A percentile compares a stretch with the other conserved stretches of the same genome.
These are phyloP conservation scores for Crotalaria pallida DNA, from an alignment of 306 rosid genomes.

Conservation along the genomic window DNA sequence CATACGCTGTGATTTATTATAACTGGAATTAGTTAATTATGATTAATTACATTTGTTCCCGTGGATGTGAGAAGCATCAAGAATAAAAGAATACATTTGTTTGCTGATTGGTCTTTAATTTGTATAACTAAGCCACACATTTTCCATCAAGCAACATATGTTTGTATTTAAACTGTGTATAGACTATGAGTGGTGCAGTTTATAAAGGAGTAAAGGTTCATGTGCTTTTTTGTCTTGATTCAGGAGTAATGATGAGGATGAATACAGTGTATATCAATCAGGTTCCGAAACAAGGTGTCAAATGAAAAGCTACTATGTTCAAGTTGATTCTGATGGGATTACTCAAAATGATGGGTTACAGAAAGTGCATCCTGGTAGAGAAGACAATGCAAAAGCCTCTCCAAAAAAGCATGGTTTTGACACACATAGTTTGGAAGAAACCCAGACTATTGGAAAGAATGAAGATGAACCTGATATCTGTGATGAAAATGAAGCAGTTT, in stretches of 20 bases:
- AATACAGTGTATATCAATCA: constrained; percentile 47
- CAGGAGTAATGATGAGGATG: constrained; percentile 74
- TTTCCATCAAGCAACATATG: not conserved
- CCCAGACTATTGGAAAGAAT: constrained; percentile 29
- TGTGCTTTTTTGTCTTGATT: constrained; percentile 31
- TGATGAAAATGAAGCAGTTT: constrained; percentile 57
- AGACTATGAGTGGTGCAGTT: not conserved
- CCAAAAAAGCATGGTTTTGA: constrained; percentile 42
- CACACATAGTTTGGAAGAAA: constrained; percentile 45
- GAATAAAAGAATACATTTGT: constrained; percentile 6
- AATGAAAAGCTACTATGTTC: constrained; percentile 52
- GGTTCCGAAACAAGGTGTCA: constrained; percentile 49
- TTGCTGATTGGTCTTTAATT: not conserved
- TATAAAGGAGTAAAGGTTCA: constrained; percentile 22
- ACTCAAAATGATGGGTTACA: constrained; percentile 42
- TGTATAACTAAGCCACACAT: not conserved
- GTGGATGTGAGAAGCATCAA: not conserved
- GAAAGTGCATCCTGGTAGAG: constrained; percentile 44
- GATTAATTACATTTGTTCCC: not conserved
- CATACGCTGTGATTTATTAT: not conserved
- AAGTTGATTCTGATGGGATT: constrained; percentile 48
- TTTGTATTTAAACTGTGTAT: not conserved
- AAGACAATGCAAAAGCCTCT: constrained; percentile 35
- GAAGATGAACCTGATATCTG: constrained; percentile 56
- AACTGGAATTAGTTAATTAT: not conserved